Conservation (phyloP, 148 eudicot genomes). For the Fagopyrum tataricum region DNA sequence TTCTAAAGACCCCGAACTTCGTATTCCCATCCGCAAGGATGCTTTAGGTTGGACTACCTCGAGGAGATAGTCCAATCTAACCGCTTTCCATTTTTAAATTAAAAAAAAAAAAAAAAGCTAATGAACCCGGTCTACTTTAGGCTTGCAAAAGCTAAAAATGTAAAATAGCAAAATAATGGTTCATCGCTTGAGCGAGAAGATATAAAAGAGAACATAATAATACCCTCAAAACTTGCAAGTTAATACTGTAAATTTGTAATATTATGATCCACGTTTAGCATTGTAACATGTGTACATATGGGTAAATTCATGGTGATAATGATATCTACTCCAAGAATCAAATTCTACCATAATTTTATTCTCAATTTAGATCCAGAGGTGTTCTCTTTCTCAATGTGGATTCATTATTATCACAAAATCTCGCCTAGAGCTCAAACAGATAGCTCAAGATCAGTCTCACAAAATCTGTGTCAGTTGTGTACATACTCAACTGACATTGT, state of each 20-base stretch:
- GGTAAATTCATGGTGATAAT: neutral
- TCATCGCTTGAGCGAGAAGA: too few species aligned
- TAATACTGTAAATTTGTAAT: neutral
- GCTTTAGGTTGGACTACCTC: too few species aligned
- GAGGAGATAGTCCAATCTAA: too few species aligned
- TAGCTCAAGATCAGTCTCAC: conserved; percentile 6
- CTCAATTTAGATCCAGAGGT: neutral
- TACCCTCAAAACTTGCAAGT: neutral
- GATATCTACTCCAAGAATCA: neutral
- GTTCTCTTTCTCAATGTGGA: neutral
- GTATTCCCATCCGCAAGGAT: too few species aligned
- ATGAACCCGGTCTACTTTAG: too few species aligned
- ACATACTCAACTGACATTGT: conserved; percentile 53
- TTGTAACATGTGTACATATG: neutral
- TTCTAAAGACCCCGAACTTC: too few species aligned
- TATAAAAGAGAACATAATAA: too few species aligned
- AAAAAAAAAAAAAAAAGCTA: too few species aligned
- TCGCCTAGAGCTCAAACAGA: neutral
- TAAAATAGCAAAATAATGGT: too few species aligned
- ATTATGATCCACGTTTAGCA: neutral
- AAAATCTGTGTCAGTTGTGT: conserved; percentile 15
- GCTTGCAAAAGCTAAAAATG: too few species aligned
- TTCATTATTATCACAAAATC: neutral
- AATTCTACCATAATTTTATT: neutral
- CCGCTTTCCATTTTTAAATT: too few species aligned